phyloP scores from a whole-genome alignment of 176 grass and related monocot species.

The Ensete glaucum region DNA sequence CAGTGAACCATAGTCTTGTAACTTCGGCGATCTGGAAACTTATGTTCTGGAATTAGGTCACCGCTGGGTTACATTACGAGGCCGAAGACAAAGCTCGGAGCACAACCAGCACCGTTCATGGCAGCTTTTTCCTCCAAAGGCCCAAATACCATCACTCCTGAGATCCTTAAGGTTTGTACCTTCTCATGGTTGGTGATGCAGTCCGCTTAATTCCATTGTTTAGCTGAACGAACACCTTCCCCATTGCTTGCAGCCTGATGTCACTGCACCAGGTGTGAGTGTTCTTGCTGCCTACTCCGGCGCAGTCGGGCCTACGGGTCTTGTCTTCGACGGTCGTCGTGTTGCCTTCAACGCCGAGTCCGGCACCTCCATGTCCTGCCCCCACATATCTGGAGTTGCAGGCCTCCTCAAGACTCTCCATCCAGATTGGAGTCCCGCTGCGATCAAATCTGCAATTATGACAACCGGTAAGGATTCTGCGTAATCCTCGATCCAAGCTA shows the following conservation, averaged over 20 bases:
- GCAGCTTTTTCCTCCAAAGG: slow-evolving; percentile 12
- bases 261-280: slow-evolving; percentile 14
- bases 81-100: background rate
- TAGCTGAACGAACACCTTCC: background rate
- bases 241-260: slow-evolving; percentile 8
- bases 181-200: background rate
- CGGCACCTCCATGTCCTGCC: slow-evolving; percentile 18
- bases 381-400: slow-evolving; percentile 7
- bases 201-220: background rate
- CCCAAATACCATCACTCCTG: slow-evolving; percentile 1
- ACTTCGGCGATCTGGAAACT: no score
- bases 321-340: background rate
- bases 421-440: slow-evolving; percentile 14
- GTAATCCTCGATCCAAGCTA: no score
- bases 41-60: background rate
- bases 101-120: slow-evolving; percentile 18
- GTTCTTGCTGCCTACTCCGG: slow-evolving; percentile 9
- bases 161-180: slow-evolving; percentile 13
- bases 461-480: slow-evolving; percentile 10
- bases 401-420: slow-evolving; percentile 15
- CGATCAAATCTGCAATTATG: slow-evolving; percentile 19
- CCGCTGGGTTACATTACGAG: background rate
- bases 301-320: background rate
- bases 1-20: background rate
- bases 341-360: slow-evolving; percentile 6